Evolutionary conservation across 1,139 yeast genomes (phyloP).

Genomic region (Yamadazyma dendronema): DNA sequence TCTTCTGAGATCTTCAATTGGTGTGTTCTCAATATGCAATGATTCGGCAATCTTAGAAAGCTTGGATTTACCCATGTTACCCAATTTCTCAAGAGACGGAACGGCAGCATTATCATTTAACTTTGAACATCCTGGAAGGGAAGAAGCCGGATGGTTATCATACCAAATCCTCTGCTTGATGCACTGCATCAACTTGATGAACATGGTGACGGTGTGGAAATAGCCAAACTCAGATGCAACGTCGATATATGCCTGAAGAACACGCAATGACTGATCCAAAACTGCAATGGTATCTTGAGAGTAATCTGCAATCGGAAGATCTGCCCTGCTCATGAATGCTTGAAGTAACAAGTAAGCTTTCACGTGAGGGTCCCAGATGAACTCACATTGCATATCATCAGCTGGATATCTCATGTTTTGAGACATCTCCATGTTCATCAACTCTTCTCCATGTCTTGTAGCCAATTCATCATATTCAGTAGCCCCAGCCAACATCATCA

Average conservation of each 20-base stretch:
- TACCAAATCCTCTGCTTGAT: conserved; percentile 88
- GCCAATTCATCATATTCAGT: conserved; percentile 90
- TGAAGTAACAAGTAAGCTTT: conserved; percentile 83
- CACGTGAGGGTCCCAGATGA: conserved; percentile 95
- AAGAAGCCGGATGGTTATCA: conserved; percentile 67
- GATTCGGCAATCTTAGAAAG: conserved; percentile 32
- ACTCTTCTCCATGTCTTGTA: conserved; percentile 92
- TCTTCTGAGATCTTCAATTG: conserved; percentile 19
- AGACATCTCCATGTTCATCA: conserved; percentile 88
- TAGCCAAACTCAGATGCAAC: conserved; percentile 85
- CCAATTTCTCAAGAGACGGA: conserved; percentile 13
- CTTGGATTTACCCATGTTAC: conserved; percentile 22
- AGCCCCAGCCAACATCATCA: conserved; percentile 74
- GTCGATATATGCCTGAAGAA: conserved; percentile 88
- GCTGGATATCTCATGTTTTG: conserved; percentile 77
- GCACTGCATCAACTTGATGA: conserved; percentile 77
- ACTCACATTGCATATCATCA: conserved; percentile 59
- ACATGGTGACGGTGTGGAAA: conserved; percentile 53
- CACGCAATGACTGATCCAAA: conserved; percentile 90
- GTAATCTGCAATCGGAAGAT: conserved; percentile 92
- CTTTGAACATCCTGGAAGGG: conserved; percentile 68
- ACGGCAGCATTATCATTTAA: conserved; percentile 8
- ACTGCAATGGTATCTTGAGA: conserved; percentile 92
- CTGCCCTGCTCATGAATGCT: conserved; percentile 81
- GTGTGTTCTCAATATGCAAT: conserved; percentile 26